These are phyloP conservation scores for Apiospora phragmitis DNA, from an alignment of 2,329 filamentous ascomycete species.

Conservation along the genomic window DNA sequence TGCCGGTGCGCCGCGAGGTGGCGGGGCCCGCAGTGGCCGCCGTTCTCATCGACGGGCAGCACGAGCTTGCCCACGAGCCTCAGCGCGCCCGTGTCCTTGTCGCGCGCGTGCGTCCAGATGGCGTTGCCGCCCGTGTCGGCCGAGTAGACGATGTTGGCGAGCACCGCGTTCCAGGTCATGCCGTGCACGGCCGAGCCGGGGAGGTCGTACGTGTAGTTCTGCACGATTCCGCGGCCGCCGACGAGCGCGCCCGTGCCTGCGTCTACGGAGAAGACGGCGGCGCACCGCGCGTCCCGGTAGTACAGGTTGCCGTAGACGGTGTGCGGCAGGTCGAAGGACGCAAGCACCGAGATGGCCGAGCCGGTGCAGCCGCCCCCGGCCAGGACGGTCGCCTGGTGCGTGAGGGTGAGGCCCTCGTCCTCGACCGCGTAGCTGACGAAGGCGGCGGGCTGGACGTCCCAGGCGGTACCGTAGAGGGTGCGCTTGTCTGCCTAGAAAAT, in stretches of 20 bases:
- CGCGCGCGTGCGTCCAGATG: constrained; percentile 34
- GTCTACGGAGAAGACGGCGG: constrained; percentile 12
- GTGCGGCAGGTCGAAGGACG: constrained; percentile 10
- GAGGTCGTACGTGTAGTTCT: constrained; percentile 45
- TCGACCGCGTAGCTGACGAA: constrained; percentile 14
- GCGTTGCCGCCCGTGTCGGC: constrained; percentile 48
- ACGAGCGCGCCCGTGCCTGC: constrained; percentile 3
- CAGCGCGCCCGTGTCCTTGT: constrained; percentile 20
- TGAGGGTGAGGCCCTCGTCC: constrained; percentile 1
- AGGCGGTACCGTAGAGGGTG: constrained; percentile 12
- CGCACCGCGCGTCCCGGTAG: constrained; percentile 12
- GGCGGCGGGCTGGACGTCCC: constrained; percentile 4
- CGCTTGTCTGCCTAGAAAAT: constrained; percentile 11
- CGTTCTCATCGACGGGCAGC: constrained; percentile 15
- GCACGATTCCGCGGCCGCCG: constrained; percentile 35
- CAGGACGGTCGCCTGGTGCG: constrained; percentile 9
- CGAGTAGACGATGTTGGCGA: constrained; percentile 43
- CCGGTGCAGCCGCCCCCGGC: constrained; percentile 14
- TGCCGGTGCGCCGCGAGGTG: constrained; percentile 27
- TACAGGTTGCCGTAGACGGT: constrained; percentile 12
- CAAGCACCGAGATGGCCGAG: constrained; percentile 13
- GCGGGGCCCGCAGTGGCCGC: constrained; percentile 24
- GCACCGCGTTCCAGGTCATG: constrained; percentile 45
- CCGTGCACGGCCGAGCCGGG: constrained; percentile 47
- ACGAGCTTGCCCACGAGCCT: constrained; percentile 13